These are phyloP conservation scores for Fusarium ambrosium DNA, from an alignment of 2,329 filamentous ascomycete genomes.

Conservation along the genomic window DNA sequence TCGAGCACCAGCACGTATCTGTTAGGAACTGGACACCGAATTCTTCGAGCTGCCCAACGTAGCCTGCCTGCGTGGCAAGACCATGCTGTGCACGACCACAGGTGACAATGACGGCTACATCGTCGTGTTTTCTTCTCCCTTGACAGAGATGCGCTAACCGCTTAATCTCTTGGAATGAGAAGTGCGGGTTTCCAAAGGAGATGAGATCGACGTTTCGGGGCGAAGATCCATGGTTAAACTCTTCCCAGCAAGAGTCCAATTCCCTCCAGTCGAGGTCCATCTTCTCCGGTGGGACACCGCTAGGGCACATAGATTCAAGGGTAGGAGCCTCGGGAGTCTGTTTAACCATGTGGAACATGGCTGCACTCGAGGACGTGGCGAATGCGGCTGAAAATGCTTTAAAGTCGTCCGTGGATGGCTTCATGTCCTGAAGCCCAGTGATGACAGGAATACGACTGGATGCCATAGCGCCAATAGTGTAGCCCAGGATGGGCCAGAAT, in stretches of 20 bases:
- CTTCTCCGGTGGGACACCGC: background rate
- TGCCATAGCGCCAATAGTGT: constrained; percentile 28
- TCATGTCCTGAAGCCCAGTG: constrained; percentile 19
- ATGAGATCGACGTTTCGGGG: background rate
- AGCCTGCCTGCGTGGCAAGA: background rate
- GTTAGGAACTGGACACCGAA: background rate
- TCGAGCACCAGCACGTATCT: background rate
- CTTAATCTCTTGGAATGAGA: background rate
- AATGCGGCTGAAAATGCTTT: constrained; percentile 41
- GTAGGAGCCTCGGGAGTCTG: background rate
- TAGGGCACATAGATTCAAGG: background rate
- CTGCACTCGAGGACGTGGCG: constrained; percentile 36
- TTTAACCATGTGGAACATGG: background rate
- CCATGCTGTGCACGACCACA: background rate
- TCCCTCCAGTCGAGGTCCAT: background rate
- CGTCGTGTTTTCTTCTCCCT: background rate
- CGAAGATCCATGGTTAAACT: background rate
- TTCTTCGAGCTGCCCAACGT: background rate
- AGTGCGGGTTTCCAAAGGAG: background rate
- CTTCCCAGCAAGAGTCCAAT: background rate
- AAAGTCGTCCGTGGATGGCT: constrained; percentile 31
- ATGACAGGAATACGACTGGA: constrained; percentile 30
- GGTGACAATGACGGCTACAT: background rate
- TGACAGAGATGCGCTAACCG: background rate
- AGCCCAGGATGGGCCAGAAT: constrained; percentile 36